A percentile compares a stretch with the other conserved stretches of the same genome.
These are phyloP conservation scores for Aspergillus mulundensis DNA, from an alignment of 495 filamentous ascomycete genomes.

Conservation along the genomic window DNA sequence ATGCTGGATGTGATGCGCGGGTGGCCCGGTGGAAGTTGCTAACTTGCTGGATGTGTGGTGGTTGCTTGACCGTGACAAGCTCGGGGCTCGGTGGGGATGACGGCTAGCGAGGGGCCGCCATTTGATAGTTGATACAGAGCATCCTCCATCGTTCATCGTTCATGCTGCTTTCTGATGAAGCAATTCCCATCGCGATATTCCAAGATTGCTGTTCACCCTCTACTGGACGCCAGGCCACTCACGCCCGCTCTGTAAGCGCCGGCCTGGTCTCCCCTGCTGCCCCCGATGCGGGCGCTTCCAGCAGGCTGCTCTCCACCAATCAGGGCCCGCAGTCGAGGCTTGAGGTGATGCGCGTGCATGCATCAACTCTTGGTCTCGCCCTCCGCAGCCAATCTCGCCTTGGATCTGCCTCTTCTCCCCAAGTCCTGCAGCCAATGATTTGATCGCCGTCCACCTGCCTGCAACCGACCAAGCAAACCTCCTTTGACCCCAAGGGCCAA, in stretches of 20 bases:
- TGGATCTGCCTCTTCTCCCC: not conserved
- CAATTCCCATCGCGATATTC: not conserved
- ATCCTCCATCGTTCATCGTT: not conserved
- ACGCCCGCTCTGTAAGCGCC: constrained; percentile 10
- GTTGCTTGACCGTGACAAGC: constrained; percentile 8
- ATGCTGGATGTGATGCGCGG: not conserved
- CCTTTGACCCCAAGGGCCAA: not conserved
- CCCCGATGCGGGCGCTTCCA: constrained; percentile 17
- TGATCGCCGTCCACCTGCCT: not conserved
- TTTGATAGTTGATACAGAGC: not conserved
- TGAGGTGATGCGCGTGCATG: constrained; percentile 23
- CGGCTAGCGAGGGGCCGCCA: not conserved
- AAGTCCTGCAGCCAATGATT: constrained; percentile 13
- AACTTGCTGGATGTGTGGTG: not conserved
- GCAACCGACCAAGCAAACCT: constrained; percentile 2
- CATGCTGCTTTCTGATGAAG: not conserved
- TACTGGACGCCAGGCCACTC: not conserved
- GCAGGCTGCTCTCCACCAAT: constrained; percentile 13
- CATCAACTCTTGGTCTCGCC: too few relatives aligned
- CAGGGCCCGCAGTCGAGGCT: not conserved
- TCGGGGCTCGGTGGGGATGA: not conserved
- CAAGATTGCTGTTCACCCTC: not conserved
- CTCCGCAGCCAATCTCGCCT: not conserved
- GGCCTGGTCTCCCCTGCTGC: constrained; percentile 5
- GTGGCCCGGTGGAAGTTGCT: not conserved